Conservation (phyloP, 2,329 filamentous ascomycete genomes). For the Zymoseptoria passerinii region DNA sequence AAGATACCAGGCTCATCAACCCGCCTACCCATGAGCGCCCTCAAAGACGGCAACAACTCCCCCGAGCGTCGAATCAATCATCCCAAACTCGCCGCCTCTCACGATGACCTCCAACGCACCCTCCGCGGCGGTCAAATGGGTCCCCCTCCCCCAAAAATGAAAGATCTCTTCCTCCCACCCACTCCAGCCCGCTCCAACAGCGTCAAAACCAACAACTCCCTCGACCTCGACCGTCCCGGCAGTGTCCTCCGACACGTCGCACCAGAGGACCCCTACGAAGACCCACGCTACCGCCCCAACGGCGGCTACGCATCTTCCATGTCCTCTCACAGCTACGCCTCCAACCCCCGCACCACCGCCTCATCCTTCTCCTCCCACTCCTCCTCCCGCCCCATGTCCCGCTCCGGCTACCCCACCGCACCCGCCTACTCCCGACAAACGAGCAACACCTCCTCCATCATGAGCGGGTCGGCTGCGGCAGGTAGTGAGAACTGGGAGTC, state of each 20-base stretch:
- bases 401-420: slow-evolving; percentile 22
- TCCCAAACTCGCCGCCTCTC: slow-evolving; percentile 10
- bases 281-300: slow-evolving; percentile 32
- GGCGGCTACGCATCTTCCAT: slow-evolving; percentile 3
- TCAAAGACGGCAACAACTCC: slow-evolving; percentile 68
- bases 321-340: slow-evolving; percentile 6
- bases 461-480: slow-evolving; percentile 20
- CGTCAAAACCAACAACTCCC: slow-evolving; percentile 27
- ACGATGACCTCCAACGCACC: slow-evolving; percentile 36
- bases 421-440: slow-evolving; percentile 27
- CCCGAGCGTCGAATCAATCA: slow-evolving; percentile 56
- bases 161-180: slow-evolving; percentile 60
- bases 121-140: slow-evolving; percentile 42
- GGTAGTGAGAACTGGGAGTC: slow-evolving; percentile 98
- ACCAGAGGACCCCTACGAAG: slow-evolving; percentile 83
- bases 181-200: slow-evolving; percentile 36
- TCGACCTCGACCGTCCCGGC: slow-evolving; percentile 43
- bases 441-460: slow-evolving; percentile 28
- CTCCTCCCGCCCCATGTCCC: slow-evolving; percentile 22
- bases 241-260: slow-evolving; percentile 53
- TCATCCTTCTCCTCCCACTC: slow-evolving; percentile 18
- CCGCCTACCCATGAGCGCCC: slow-evolving; percentile 59
- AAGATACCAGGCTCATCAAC: slow-evolving; percentile 52
- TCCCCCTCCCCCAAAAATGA: slow-evolving; percentile 88
- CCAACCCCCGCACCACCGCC: slow-evolving; percentile 6